A percentile compares a stretch with the other conserved stretches of the same genome.
phyloP scores from a whole-genome alignment of 768 basidiomycete species.

The Phanerodontia chrysosporium region DNA sequence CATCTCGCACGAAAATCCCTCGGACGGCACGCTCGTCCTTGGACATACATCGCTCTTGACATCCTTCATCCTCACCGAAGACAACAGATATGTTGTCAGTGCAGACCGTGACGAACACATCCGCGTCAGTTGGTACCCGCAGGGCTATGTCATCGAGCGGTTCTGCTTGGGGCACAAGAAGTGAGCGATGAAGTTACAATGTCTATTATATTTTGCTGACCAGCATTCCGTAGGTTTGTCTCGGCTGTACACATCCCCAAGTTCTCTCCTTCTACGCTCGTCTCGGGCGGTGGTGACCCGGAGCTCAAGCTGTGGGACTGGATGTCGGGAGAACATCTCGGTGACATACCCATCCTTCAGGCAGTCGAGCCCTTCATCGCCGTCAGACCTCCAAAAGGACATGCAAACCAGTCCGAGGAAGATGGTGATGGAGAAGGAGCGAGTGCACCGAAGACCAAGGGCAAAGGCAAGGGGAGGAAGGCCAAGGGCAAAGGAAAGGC shows the following conservation, averaged over 20 bases:
- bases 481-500: constrained; percentile 23
- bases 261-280: constrained; percentile 42
- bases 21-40: constrained; percentile 64
- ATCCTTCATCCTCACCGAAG: constrained; percentile 58
- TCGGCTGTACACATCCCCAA: constrained; percentile 73
- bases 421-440: constrained; percentile 16
- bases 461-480: constrained; percentile 23
- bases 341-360: constrained; percentile 46
- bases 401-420: constrained; percentile 14
- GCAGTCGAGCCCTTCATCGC: constrained; percentile 34
- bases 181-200: constrained; percentile 39
- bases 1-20: constrained; percentile 65
- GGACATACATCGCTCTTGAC: constrained; percentile 91
- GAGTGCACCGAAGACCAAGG: constrained; percentile 16
- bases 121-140: constrained; percentile 84
- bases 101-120: constrained; percentile 97
- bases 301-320: constrained; percentile 78
- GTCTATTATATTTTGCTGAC: background rate
- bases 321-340: constrained; percentile 53
- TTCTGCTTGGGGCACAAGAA: constrained; percentile 84
- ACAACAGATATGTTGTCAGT: constrained; percentile 76
- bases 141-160: constrained; percentile 80
- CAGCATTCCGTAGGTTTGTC: constrained; percentile 56
- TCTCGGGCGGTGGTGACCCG: constrained; percentile 89
- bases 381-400: constrained; percentile 31